A percentile compares a stretch with the other conserved stretches of the same genome.
phyloP scores from a whole-genome alignment of 768 basidiomycete species.

The Inosperma sp. region DNA sequence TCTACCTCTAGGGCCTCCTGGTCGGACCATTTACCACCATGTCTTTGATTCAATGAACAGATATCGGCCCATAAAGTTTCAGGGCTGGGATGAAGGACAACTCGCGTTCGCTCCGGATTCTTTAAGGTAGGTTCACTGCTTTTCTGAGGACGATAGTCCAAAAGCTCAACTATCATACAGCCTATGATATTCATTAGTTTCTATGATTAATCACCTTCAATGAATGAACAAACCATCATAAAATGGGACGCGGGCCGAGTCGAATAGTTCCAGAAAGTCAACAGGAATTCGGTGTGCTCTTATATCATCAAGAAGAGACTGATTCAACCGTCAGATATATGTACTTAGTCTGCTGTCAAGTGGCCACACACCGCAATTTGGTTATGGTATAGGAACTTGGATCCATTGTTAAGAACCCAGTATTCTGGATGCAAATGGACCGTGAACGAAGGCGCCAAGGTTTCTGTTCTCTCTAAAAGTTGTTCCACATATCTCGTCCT shows the following conservation, averaged over 20 bases:
- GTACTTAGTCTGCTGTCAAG: not conserved
- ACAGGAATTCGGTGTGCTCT: constrained; percentile 79
- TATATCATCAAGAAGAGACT: constrained; percentile 82
- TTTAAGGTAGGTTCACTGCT: constrained; percentile 53
- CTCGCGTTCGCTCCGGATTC: constrained; percentile 59
- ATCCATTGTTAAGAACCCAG: constrained; percentile 78
- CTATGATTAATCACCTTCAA: not conserved
- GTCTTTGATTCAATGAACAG: constrained; percentile 59
- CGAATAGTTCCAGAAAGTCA: constrained; percentile 80
- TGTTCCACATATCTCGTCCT: constrained; percentile 60
- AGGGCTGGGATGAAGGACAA: constrained; percentile 70
- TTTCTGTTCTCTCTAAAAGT: constrained; percentile 53
- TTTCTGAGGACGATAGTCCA: constrained; percentile 66
- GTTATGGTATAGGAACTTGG: constrained; percentile 78
- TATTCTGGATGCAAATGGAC: constrained; percentile 75
- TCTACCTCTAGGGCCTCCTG: constrained; percentile 69
- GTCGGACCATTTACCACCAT: constrained; percentile 62
- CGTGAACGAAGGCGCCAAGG: constrained; percentile 66
- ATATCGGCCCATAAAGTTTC: constrained; percentile 81
- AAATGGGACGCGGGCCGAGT: constrained; percentile 67
- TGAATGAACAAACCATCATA: constrained; percentile 62
- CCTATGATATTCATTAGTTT: constrained; percentile 47
- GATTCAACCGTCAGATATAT: constrained; percentile 9
- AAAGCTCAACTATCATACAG: constrained; percentile 79
- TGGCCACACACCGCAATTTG: constrained; percentile 54